Percentiles rank a stretch among this genome's conserved stretches.
Evolutionary conservation across 2,329 filamentous ascomycete genomes (phyloP).

Genomic region (Verticillium longisporum): DNA sequence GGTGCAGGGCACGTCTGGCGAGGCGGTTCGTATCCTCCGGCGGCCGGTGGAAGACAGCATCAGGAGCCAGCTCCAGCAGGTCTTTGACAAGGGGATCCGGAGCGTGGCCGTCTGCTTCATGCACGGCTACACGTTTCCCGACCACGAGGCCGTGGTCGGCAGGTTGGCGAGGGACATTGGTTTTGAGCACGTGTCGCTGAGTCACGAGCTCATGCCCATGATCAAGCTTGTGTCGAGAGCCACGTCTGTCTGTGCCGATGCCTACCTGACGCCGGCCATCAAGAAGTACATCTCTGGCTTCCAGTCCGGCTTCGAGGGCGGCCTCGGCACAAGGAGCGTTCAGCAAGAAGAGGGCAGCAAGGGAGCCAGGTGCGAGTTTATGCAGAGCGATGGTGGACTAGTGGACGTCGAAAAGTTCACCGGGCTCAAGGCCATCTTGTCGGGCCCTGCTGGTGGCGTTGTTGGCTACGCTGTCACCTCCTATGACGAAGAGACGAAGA

Average conservation of each 20-base stretch:
- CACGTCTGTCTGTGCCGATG: conserved; percentile 72
- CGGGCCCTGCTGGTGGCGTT: conserved; percentile 86
- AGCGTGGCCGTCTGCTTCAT: conserved; percentile 88
- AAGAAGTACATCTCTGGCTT: conserved; percentile 71
- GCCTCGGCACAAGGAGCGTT: conserved; percentile 56
- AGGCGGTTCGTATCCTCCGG: conserved; percentile 61
- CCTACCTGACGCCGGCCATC: conserved; percentile 73
- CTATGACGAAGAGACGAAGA: conserved; percentile 75
- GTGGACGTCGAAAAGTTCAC: conserved; percentile 76
- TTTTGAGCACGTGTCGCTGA: conserved; percentile 75
- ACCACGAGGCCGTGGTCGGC: conserved; percentile 75
- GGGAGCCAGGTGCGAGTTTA: conserved; percentile 84
- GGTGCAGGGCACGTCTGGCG: conserved; percentile 59
- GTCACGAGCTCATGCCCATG: conserved; percentile 75
- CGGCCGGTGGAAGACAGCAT: conserved; percentile 44
- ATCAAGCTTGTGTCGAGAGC: conserved; percentile 73
- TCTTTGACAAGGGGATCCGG: conserved; percentile 63
- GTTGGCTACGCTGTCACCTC: conserved; percentile 89
- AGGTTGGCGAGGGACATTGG: conserved; percentile 72
- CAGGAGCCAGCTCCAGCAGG: conserved; percentile 46
- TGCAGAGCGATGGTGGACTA: conserved; percentile 78
- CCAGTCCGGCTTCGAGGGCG: conserved; percentile 71
- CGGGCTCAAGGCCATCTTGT: conserved; percentile 77
- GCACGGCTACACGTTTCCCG: conserved; percentile 87
- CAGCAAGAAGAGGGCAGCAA: conserved; percentile 56